Conservation (phyloP, 306 rosid species). For the Prunus mira region DNA sequence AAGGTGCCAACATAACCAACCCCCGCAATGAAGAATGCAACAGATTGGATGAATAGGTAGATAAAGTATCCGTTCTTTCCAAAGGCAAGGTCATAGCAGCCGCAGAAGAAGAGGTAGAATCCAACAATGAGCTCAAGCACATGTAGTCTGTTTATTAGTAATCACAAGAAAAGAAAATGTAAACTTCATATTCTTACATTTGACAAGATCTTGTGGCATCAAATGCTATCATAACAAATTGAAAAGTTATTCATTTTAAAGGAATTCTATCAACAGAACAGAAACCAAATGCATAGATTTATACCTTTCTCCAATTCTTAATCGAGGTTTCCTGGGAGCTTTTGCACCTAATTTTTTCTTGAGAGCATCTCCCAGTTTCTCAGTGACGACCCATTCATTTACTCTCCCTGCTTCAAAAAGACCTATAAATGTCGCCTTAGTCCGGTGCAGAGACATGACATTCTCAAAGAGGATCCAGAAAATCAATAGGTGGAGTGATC, state of each 20-base stretch:
- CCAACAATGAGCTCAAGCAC: slow-evolving; percentile 71
- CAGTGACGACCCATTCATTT: slow-evolving; percentile 93
- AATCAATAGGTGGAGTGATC: slow-evolving; percentile 75
- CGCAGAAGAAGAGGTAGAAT: slow-evolving; percentile 71
- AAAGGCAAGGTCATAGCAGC: slow-evolving; percentile 67
- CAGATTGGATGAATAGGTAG: slow-evolving; percentile 75
- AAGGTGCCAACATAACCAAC: slow-evolving; percentile 79
- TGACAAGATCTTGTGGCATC: too few relatives aligned
- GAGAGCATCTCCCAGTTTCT: slow-evolving; percentile 89
- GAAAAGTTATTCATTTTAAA: too few relatives aligned
- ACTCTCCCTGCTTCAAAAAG: slow-evolving; percentile 78
- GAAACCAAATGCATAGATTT: background rate
- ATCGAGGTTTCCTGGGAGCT: slow-evolving; percentile 49
- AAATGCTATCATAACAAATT: too few relatives aligned
- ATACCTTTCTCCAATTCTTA: slow-evolving; percentile 64
- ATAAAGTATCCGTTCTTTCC: slow-evolving; percentile 78
- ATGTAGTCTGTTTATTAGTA: slow-evolving; percentile 54
- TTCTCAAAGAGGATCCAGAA: slow-evolving; percentile 95
- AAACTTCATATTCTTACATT: background rate
- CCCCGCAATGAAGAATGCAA: slow-evolving; percentile 87
- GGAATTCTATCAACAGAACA: background rate
- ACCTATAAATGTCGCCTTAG: slow-evolving; percentile 85
- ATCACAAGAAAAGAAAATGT: slow-evolving; percentile 20
- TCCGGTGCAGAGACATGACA: slow-evolving; percentile 93
- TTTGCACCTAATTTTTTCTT: slow-evolving; percentile 59